phyloP scores from a whole-genome alignment of 805 yeast species.

The Debaryomyces prosopidis region DNA sequence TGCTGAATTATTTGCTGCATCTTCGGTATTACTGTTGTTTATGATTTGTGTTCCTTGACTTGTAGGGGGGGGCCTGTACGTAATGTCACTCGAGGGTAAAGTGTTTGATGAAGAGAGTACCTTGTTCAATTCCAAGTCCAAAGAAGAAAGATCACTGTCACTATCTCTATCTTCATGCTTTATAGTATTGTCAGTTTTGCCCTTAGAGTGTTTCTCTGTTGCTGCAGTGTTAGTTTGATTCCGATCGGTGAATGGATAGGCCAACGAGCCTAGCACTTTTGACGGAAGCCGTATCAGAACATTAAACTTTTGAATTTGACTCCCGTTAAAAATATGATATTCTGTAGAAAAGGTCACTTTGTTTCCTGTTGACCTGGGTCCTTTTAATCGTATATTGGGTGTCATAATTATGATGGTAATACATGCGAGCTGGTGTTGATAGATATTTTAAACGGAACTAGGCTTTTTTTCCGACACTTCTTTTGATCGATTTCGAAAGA shows the following conservation, averaged over 20 bases:
- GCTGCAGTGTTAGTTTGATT: background rate
- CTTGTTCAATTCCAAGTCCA: conserved; percentile 19
- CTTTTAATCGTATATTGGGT: conserved; percentile 11
- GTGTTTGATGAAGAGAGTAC: conserved; percentile 9
- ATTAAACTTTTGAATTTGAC: conserved; percentile 6
- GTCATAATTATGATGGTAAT: conserved; percentile 1
- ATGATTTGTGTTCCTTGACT: no score
- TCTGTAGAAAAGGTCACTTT: conserved; percentile 7
- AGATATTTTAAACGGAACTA: no score
- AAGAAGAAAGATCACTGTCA: conserved; percentile 15
- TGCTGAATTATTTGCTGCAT: background rate
- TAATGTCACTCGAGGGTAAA: background rate
- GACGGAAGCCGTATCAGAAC: conserved; percentile 12
- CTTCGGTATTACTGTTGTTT: background rate
- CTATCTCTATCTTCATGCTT: conserved; percentile 5
- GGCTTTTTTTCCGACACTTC: no score
- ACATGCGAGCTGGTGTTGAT: no score
- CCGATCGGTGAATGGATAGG: conserved; percentile 1
- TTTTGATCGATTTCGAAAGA: no score
- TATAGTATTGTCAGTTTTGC: background rate
- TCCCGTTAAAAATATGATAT: conserved; percentile 4
- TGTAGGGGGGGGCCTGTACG: background rate
- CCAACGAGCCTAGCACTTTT: conserved; percentile 2
- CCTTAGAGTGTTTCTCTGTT: background rate
- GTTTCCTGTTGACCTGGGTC: conserved; percentile 8